Evolutionary conservation across 805 yeast genomes (phyloP), one percentile per base, ranked within the genome.

Genomic region (Ogataea nakhonphanomensis): DNA sequence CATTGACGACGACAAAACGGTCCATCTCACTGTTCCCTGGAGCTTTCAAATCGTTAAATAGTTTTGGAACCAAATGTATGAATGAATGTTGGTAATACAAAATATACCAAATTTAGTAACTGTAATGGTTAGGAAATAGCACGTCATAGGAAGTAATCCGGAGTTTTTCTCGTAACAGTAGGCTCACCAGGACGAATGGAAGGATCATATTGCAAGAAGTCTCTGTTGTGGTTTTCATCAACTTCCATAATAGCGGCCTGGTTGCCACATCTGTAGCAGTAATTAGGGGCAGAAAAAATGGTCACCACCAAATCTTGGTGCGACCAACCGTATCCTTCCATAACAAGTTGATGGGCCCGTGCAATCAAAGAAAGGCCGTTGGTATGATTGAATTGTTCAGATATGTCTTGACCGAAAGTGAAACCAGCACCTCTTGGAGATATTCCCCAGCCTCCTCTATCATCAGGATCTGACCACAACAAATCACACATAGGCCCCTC

Each of bases 241-340:
- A 90, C 96, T 68, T 90, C 96, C 97, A 90, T 90, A 53, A 90
- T 87, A 27, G 96, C 96, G 31, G 97, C 97, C 70, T 88, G 96
- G 68, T 90, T 90, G 57, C 98, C 98, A 70, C 98, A 90, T 69
- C 98, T 77, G 65, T 90, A 90, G 67, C 98, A 90, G 65, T 90
- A 90, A 66, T 90, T 90, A 45, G 98, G 98, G 22, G 98, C 98
- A 45, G 88, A 78, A 63, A 89, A 90, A 42, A 90, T 88, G 24
- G 98, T 90, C 30, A 90, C 97, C 33, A 90, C 97, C 46, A 80
- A 76, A 68, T 90, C 95, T 64, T 85, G 95, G 68, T 90, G 96
- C 28, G 91, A 78, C 96, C 96, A 90, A 33, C 87, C 78, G 61
- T 80, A 90, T 44, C 97, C 97, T 61, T 89, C 97, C 96, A 90